These are phyloP conservation scores for Mortierella sp. DNA, from an alignment of 371 early-diverging fungal genomes.

Conservation along the genomic window DNA sequence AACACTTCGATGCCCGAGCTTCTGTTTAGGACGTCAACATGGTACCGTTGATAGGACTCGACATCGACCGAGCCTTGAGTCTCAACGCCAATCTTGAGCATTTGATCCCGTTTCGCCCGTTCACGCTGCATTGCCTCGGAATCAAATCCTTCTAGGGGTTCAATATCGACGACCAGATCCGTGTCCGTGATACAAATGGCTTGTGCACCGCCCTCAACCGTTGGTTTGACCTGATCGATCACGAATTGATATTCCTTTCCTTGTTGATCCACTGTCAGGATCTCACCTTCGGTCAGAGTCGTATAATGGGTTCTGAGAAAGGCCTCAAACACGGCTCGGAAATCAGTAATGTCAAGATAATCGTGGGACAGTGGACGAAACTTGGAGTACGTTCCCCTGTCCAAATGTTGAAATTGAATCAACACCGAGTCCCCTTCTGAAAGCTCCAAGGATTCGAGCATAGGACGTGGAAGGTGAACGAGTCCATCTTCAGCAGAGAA, in stretches of 20 bases:
- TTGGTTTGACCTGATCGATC: conserved; percentile 75
- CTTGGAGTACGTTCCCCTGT: conserved; percentile 77
- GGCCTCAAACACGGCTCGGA: conserved; percentile 78
- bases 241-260: conserved; percentile 64
- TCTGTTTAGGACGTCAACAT: conserved; percentile 28
- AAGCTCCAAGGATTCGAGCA: conserved; percentile 58
- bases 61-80: conserved; percentile 17
- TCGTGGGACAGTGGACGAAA: conserved; percentile 71
- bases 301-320: conserved; percentile 79
- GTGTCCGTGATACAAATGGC: conserved; percentile 83
- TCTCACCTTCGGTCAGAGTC: conserved; percentile 76
- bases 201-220: conserved; percentile 31
- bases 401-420: conserved; percentile 62
- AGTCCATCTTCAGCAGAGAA: conserved; percentile 69
- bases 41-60: conserved; percentile 29
- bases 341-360: conserved; percentile 73
- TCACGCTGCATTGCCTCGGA: not conserved
- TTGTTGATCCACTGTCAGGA: conserved; percentile 69
- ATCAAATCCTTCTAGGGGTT: conserved; percentile 54
- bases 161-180: conserved; percentile 87
- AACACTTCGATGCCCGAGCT: conserved; percentile 18
- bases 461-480: conserved; percentile 70
- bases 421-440: conserved; percentile 57
- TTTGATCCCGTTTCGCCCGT: conserved; percentile 6
- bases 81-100: conserved; percentile 30